These are phyloP conservation scores for Ogataea angusta DNA, from an alignment of 805 yeast genomes.

Conservation along the genomic window DNA sequence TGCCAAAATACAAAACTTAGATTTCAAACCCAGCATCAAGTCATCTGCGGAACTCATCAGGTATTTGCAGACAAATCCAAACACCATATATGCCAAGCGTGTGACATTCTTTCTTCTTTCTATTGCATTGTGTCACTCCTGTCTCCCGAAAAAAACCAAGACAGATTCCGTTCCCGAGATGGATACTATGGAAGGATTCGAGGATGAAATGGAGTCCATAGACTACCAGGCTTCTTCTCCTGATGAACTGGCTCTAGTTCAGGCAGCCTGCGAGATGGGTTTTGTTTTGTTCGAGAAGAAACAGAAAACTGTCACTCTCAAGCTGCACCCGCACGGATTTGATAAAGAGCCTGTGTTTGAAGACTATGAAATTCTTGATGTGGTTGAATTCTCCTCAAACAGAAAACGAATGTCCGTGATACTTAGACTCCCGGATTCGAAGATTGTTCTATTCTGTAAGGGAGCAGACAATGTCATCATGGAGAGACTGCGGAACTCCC, in stretches of 20 bases:
- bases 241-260: conserved; percentile 89
- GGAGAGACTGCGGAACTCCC: conserved; percentile 60
- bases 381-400: conserved; percentile 79
- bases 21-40: conserved; percentile 34
- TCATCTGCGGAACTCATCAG: conserved; percentile 65
- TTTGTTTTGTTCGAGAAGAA: conserved; percentile 74
- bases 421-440: conserved; percentile 69
- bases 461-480: conserved; percentile 94
- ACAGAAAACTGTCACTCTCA: conserved; percentile 56
- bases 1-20: conserved; percentile 36
- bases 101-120: conserved; percentile 78
- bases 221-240: conserved; percentile 95
- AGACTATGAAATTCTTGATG: conserved; percentile 70
- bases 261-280: conserved; percentile 95
- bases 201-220: conserved; percentile 45
- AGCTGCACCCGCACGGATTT: conserved; percentile 82
- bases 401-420: conserved; percentile 95
- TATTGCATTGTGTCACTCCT: conserved; percentile 85
- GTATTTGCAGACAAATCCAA: conserved; percentile 71
- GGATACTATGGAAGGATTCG: conserved; percentile 16
- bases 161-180: conserved; percentile 12
- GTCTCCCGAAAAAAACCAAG: conserved; percentile 62
- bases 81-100: conserved; percentile 61
- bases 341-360: conserved; percentile 62
- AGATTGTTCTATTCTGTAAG: conserved; percentile 78